Base-by-base conservation (phyloP, 1,284 basidiomycete genomes). In the Puccinia polysora region DNA sequence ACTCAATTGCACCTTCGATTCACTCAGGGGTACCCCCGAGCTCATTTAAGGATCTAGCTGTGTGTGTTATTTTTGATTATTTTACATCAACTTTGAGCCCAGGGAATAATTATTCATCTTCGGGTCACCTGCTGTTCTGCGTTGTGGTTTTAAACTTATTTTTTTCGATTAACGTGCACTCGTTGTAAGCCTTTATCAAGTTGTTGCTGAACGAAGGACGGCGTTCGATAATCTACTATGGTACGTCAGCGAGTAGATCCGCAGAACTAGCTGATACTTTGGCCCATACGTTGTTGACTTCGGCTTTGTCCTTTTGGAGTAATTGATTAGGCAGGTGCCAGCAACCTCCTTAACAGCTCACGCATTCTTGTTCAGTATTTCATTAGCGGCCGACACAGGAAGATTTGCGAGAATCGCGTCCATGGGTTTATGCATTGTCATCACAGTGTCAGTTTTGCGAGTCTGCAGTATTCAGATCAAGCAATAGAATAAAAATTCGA, bases 281-380 rank as follows among this genome's bases (percentile, higher is more conserved):
- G 18, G 20, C 18, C 2, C 40, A 43, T 32, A 18, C 45, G 15
- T 32, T 28, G 14, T 52, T 52, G 8, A 38, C 4, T 25, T 38
- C 12, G n/a, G n/a, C 15, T 36, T 49, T 34, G n/a, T 36, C n/a
- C 18, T 2, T 36, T 59, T 36, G 15, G 36, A 32, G n/a, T n/a
- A n/a, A n/a, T n/a, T n/a, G n/a, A n/a, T 4, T 38, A 70, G 67
- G 67, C 67, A 70, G 52, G 67, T 70, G 15, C 67, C 67, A 5
- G 67, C 67, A 14, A 74, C 69, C 49, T 32, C 64, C 25, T 23
- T 40, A n/a, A 74, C 53, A n/a, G 68, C 73, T 23, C 71, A 74
- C 38, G 74, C 74, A 1, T 74, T 74, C 40, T 53, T 74, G 23
- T 74, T 74, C 60, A 73, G 70, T n/a, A 74, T 70, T 15, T 71